These are phyloP conservation scores for Xerocomus brunneocitrinus DNA, from an alignment of 768 basidiomycete species.

Conservation along the genomic window DNA sequence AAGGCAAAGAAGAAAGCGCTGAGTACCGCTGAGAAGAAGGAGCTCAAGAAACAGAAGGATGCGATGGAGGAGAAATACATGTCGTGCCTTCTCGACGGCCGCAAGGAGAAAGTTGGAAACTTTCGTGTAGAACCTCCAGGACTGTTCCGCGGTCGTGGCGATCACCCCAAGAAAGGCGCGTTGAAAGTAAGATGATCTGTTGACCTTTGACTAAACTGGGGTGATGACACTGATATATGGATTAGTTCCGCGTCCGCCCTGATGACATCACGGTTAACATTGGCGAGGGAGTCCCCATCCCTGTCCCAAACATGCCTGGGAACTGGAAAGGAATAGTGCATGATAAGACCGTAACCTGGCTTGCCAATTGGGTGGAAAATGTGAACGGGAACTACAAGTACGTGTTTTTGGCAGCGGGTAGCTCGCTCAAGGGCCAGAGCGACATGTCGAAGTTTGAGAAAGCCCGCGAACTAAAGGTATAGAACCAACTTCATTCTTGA, in stretches of 20 bases:
- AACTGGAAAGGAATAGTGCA: slow-evolving; percentile 86
- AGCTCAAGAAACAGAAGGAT: slow-evolving; percentile 80
- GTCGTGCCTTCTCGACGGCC: slow-evolving; percentile 86
- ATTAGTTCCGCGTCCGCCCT: slow-evolving; percentile 79
- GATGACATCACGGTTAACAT: slow-evolving; percentile 98
- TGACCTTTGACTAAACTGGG: background rate
- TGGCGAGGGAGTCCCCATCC: slow-evolving; percentile 66
- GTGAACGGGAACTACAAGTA: slow-evolving; percentile 95
- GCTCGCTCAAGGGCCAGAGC: slow-evolving; percentile 95
- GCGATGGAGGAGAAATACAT: slow-evolving; percentile 79
- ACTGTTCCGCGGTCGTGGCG: slow-evolving; percentile 95
- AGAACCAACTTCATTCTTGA: background rate
- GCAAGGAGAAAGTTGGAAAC: slow-evolving; percentile 97
- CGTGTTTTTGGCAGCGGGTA: slow-evolving; percentile 96
- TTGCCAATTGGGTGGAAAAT: slow-evolving; percentile 99
- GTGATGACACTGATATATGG: slow-evolving; percentile 6
- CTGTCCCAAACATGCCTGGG: slow-evolving; percentile 88
- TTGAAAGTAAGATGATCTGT: slow-evolving; percentile 62
- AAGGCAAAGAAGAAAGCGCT: slow-evolving; percentile 90
- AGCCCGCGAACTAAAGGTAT: slow-evolving; percentile 90
- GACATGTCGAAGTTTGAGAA: slow-evolving; percentile 99
- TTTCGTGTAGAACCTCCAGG: slow-evolving; percentile 98
- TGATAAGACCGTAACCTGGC: slow-evolving; percentile 97
- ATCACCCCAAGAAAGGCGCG: slow-evolving; percentile 96
- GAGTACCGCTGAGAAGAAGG: slow-evolving; percentile 86